A percentile compares a stretch with the other conserved stretches of the same genome.
Conservation (phyloP, 2,329 filamentous ascomycete genomes). For the Penicillium aurantiogriseum region DNA sequence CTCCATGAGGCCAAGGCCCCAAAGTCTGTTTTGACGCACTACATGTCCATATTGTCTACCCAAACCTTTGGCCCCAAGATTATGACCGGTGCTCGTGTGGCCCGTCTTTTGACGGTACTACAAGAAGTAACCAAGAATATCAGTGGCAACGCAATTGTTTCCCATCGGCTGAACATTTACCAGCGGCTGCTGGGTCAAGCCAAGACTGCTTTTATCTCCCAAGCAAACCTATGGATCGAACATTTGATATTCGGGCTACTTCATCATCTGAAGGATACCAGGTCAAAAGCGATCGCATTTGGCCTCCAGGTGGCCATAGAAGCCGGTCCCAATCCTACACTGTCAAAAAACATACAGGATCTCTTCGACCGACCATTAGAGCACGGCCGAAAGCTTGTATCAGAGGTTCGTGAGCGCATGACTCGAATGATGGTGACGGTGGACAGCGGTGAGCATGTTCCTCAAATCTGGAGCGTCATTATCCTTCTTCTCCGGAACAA, state of each 20-base stretch:
- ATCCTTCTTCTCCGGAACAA: constrained; percentile 70
- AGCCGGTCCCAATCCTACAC: constrained; percentile 66
- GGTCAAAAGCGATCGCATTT: constrained; percentile 69
- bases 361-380: constrained; percentile 52
- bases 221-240: constrained; percentile 73
- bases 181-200: constrained; percentile 72
- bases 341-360: constrained; percentile 62
- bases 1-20: constrained; percentile 67
- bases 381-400: constrained; percentile 62
- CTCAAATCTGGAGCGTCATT: constrained; percentile 84
- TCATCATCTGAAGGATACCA: constrained; percentile 73
- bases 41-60: constrained; percentile 76
- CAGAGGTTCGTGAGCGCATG: constrained; percentile 67
- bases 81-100: constrained; percentile 69
- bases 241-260: constrained; percentile 81
- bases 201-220: constrained; percentile 65
- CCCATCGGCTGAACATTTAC: constrained; percentile 76
- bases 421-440: constrained; percentile 63
- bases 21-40: constrained; percentile 74
- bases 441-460: constrained; percentile 65
- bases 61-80: constrained; percentile 75
- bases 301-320: constrained; percentile 68
- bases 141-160: constrained; percentile 76
- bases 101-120: constrained; percentile 67
- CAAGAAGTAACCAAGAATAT: constrained; percentile 71